Conservation (phyloP, 2,329 filamentous ascomycete genomes). For the Tympanopsis confertula region DNA sequence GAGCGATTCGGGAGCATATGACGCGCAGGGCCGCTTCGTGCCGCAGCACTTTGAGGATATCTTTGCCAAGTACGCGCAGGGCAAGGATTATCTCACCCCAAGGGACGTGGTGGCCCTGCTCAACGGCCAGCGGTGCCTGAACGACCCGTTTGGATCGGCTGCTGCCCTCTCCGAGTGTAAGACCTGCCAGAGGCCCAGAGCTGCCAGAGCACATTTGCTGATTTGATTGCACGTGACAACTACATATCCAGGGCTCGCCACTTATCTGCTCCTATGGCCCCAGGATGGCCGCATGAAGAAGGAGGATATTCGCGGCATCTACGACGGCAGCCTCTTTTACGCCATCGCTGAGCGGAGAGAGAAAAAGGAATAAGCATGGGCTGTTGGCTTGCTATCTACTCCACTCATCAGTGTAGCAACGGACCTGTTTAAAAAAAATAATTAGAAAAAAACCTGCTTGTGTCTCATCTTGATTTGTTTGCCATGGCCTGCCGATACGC, state of each 20-base stretch:
- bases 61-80: constrained; percentile 30
- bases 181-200: neutral
- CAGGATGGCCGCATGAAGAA: constrained; percentile 42
- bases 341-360: constrained; percentile 18
- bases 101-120: constrained; percentile 21
- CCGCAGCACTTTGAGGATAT: constrained; percentile 38
- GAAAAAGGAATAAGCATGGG: neutral
- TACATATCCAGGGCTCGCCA: constrained; percentile 25
- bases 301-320: constrained; percentile 40
- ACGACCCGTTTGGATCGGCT: constrained; percentile 29
- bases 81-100: constrained; percentile 22
- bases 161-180: neutral
- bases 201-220: neutral
- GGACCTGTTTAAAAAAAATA: no score
- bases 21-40: constrained; percentile 33
- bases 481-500: no score
- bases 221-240: constrained; percentile 8
- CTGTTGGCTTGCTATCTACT: no score
- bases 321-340: constrained; percentile 39
- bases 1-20: constrained; percentile 30
- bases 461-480: no score
- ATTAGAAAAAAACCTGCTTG: no score
- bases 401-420: no score
- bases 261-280: constrained; percentile 40
- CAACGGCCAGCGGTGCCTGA: constrained; percentile 24